Evolutionary conservation across 2,329 filamentous ascomycete species (phyloP).

Genomic region (Ramularia endophylla): DNA sequence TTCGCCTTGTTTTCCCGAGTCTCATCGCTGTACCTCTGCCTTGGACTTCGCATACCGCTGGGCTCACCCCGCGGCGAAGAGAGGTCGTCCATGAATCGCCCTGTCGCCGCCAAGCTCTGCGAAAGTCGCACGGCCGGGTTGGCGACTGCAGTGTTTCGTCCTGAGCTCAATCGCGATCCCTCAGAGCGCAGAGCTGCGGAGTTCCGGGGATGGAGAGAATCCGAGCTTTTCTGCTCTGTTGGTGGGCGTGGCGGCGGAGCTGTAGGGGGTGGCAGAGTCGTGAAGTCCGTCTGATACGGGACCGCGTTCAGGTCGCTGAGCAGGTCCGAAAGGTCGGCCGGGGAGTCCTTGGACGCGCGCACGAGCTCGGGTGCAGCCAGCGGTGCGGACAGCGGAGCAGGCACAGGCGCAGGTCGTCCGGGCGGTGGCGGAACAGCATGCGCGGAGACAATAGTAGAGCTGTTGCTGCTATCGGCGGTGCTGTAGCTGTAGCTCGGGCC

Average conservation of each 20-base stretch:
- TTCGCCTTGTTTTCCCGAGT: slow-evolving; percentile 53
- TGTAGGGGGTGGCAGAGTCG: slow-evolving; percentile 8
- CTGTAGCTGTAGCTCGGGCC: slow-evolving; percentile 2
- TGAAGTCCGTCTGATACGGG: slow-evolving; percentile 20
- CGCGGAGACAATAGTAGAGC: slow-evolving; percentile 3
- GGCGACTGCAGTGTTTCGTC: slow-evolving; percentile 13
- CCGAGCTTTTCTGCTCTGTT: neutral
- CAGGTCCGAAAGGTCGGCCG: slow-evolving; percentile 36
- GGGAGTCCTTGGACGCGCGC: slow-evolving; percentile 3
- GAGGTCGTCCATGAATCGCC: slow-evolving; percentile 46
- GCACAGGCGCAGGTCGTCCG: slow-evolving; percentile 4
- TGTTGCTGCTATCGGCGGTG: slow-evolving; percentile 1
- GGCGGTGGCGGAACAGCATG: slow-evolving; percentile 1
- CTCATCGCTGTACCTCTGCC: slow-evolving; percentile 73
- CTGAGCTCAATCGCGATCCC: neutral
- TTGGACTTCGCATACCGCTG: slow-evolving; percentile 50
- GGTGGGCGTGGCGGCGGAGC: slow-evolving; percentile 8
- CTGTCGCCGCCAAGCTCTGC: slow-evolving; percentile 38
- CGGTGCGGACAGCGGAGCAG: too few species aligned
- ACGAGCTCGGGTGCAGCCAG: too few species aligned
- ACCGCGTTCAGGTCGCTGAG: slow-evolving; percentile 33
- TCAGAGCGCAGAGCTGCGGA: too few species aligned
- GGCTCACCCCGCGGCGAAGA: slow-evolving; percentile 38
- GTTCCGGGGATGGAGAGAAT: too few species aligned
- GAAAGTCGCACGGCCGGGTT: slow-evolving; percentile 34